These are phyloP conservation scores for Pyricularia sp. DNA, from an alignment of 2,329 filamentous ascomycete species.

Conservation along the genomic window DNA sequence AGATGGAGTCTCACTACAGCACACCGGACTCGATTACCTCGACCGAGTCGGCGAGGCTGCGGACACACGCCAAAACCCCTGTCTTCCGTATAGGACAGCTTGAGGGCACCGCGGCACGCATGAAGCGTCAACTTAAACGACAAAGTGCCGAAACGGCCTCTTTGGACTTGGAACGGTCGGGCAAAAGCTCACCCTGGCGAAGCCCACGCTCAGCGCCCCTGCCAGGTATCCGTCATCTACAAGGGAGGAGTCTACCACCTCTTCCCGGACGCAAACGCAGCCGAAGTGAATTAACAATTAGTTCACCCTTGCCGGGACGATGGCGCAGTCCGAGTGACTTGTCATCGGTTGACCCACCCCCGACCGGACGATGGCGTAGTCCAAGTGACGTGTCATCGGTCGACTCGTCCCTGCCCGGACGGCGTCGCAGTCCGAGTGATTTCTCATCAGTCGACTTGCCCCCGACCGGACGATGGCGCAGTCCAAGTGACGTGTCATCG, in stretches of 20 bases:
- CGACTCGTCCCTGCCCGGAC: background rate
- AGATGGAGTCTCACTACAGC: conserved; percentile 10
- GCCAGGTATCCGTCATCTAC: conserved; percentile 6
- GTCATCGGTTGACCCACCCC: conserved; percentile 8
- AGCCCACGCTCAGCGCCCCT: conserved; percentile 18
- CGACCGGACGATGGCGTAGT: background rate
- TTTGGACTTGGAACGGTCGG: conserved; percentile 38
- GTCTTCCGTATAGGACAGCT: conserved; percentile 40
- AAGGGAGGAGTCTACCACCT: background rate
- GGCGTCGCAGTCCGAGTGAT: conserved; percentile 6
- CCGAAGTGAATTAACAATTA: background rate
- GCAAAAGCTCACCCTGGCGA: conserved; percentile 22
- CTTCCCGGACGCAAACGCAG: background rate
- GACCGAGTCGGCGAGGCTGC: conserved; percentile 20
- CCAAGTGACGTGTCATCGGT: too few species aligned
- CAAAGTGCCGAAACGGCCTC: conserved; percentile 38
- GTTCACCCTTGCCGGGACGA: too few species aligned
- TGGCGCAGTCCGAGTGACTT: conserved; percentile 2
- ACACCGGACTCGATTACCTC: conserved; percentile 8
- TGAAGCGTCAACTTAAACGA: conserved; percentile 11
- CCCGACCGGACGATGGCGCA: background rate
- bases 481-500: too few species aligned
- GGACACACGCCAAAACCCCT: conserved; percentile 41
- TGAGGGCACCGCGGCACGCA: conserved; percentile 20
- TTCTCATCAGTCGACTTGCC: conserved; percentile 1